Base-by-base conservation (phyloP, 2,329 filamentous ascomycete genomes). In the Pseudogymnoascus verrucosus region DNA sequence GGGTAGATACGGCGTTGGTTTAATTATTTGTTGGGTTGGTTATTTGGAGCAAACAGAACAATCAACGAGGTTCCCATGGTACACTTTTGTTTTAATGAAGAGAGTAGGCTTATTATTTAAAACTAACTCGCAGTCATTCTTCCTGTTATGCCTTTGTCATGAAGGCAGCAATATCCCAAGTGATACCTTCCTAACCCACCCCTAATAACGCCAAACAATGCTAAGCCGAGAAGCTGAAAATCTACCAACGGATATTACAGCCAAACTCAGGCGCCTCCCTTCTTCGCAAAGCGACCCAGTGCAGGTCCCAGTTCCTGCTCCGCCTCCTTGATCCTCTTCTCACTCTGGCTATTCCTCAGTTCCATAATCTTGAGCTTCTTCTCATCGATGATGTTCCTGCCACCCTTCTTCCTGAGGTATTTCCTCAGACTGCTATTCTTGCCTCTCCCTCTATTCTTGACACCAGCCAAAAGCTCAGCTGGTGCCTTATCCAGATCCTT, bases 381-480 rank as follows among this genome's bases (percentile, higher is more conserved):
- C 82, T 97, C 95, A 79, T 99, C 95, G 74, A 99, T 92, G 64
- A 99, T 85, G 75, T 98, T 98, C 82, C 89, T 91, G 72, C 89
- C 88, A 54, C 91, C 87, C 79, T 95, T 93, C 85, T 98, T 98
- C 68, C 95, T 82, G 72, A 98, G 77, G 74, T 96, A 93, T 75
- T 93, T 92, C 73, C 91, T 87, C 67, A 98, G 78, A 64, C 90
- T 90, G 69, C 89, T 92, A 73, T 96, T 99, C 82, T 93, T 91
- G 63, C 95, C 95, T 64, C 93, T 82, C 16, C 90, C 91, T 63
- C 89, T 84, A 74, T 97, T 95, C 76, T 84, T 81, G 62, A 88
- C 83, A 72, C 88, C 83, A 65, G 84, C 84, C 65, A 81, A 82
- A 11, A 85, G 72, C 69, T 84, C 80, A 39, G 77, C 75, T 1